Evolutionary conservation across 2,329 filamentous ascomycete species (phyloP), one percentile per base, ranked within the genome.

Genomic region (Calonectria pseudoturangicola): DNA sequence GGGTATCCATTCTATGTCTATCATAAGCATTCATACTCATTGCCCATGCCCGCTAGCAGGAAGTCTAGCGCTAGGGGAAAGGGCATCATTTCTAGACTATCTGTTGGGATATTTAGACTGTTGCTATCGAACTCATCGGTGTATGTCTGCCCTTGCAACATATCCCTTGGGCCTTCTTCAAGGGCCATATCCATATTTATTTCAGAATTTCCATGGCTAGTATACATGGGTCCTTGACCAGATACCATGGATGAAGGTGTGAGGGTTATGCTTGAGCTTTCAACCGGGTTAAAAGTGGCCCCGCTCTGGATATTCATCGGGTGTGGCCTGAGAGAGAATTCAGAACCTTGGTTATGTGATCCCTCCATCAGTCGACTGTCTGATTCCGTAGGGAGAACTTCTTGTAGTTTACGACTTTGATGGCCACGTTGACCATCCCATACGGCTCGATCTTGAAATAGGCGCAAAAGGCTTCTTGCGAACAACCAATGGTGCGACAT

Each of bases 401-500:
- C 72, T 28, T 62, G 70, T n/a, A 45, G 43, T 10, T 30, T 67
- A 10, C 63, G 67, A 43, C 15, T 36, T 12, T 66, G 68, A 10
- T 51, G 56, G 15, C 48, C 68, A 27, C 51, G 64, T 33, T 63
- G 73, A 25, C 56, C 75, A 16, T 63, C 68, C 77, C 75, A 78
- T 70, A 77, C 72, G 28, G 71, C 30, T 13, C 77, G 71, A 15
- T 78, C 76, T 21, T 82, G 77, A 68, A 83, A 83, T 1, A 83
- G 75, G 0, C 77, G 77, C 21, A 82, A 18, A 1, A 84, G 71
- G 56, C 81, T 83, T 15, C 77, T 76, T 2, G 81, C 82, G 70
- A 82, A 83, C 15, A 81, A 71, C 82, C 82, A 84, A 9, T 82
- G 77, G 2, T 71, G 64, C 2, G 79, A 78, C 18, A 84, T 71